phyloP scores from a whole-genome alignment of 306 rosid species.

The Glycine tomentella region DNA sequence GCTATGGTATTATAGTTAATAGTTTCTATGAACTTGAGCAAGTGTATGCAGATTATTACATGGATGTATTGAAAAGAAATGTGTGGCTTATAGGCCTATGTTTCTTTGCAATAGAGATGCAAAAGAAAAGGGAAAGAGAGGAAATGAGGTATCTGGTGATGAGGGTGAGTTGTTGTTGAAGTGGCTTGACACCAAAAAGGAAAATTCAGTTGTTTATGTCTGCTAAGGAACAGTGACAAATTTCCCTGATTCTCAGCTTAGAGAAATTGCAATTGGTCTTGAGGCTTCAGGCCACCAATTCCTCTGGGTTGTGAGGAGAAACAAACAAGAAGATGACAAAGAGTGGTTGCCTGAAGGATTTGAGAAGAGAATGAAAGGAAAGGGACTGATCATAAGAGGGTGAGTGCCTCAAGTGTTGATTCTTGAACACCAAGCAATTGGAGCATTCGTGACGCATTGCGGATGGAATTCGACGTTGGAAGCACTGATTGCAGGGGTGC shows the following conservation, averaged over 20 bases:
- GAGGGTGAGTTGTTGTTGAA: constrained; percentile 35
- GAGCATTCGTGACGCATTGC: background rate
- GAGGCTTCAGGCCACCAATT: constrained; percentile 57
- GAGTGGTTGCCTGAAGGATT: background rate
- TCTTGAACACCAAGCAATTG: background rate
- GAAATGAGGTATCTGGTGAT: constrained; percentile 17
- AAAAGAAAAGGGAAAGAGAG: constrained; percentile 17
- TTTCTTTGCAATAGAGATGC: constrained; percentile 32
- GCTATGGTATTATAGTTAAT: constrained; percentile 63
- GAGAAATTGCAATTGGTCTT: constrained; percentile 60
- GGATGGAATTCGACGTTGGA: background rate
- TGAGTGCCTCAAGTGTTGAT: background rate
- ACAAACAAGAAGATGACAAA: background rate
- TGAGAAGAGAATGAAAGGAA: background rate
- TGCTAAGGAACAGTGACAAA: constrained; percentile 56
- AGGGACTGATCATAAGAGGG: background rate
- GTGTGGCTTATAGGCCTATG: constrained; percentile 71
- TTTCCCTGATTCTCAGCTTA: constrained; percentile 54
- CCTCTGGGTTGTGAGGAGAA: constrained; percentile 60
- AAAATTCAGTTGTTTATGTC: background rate
- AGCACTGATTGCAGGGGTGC: background rate
- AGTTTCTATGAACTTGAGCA: constrained; percentile 69
- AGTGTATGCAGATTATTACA: constrained; percentile 54
- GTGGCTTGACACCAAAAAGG: constrained; percentile 43
- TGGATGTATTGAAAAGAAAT: constrained; percentile 44